Evolutionary conservation across 176 grass and related monocot genomes (phyloP).

Genomic region (Oryza coarctata): DNA sequence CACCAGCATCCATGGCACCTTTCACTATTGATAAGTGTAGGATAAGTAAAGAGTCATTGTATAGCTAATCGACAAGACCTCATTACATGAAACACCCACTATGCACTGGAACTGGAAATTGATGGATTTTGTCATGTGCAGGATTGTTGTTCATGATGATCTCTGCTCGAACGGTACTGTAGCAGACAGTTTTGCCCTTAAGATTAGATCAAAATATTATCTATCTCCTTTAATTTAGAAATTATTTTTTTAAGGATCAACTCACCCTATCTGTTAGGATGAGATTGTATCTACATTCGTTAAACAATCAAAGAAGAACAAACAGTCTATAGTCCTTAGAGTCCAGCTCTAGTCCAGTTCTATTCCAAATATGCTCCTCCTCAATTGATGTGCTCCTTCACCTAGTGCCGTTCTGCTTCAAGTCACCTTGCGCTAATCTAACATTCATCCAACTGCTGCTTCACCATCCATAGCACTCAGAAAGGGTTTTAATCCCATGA

Average conservation of each 20-base stretch:
- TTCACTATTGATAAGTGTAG: conserved; percentile 23
- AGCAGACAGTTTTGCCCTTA: neutral
- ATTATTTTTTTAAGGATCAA: neutral
- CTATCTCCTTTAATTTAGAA: neutral
- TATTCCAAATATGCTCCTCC: neutral
- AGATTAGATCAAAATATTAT: neutral
- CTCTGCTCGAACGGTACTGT: neutral
- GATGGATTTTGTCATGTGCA: neutral
- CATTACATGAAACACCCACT: neutral
- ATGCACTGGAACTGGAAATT: neutral
- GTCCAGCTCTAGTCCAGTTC: neutral
- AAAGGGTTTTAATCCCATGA: neutral
- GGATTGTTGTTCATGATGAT: neutral
- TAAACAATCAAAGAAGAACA: neutral
- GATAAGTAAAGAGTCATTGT: conserved; percentile 4
- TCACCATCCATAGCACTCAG: neutral
- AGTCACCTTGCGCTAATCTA: neutral
- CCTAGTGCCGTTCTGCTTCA: neutral
- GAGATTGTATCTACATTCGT: no score
- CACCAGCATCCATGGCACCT: conserved; percentile 29
- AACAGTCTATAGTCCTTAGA: neutral
- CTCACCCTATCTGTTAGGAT: neutral
- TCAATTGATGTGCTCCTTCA: neutral
- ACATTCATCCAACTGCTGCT: neutral
- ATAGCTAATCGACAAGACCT: neutral